Evolutionary conservation across 2,329 filamentous ascomycete genomes (phyloP), one percentile per base, ranked within the genome.

Genomic region (Blumeriella jaapii): DNA sequence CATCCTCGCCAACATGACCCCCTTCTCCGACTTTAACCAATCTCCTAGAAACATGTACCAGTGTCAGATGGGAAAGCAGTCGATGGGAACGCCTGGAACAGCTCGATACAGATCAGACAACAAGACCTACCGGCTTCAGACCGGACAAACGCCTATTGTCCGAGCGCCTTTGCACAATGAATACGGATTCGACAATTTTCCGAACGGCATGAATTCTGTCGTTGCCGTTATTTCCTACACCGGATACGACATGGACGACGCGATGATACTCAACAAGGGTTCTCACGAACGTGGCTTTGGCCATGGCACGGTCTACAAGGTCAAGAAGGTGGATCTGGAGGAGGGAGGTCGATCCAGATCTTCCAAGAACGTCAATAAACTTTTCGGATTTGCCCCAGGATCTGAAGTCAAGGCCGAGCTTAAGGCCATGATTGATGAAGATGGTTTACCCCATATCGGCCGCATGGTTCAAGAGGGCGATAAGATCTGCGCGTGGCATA

Each of bases 181-280:
- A 13, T 98, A 98, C 55, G 91, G 89, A 13, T 78, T 96, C 41
- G 91, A 98, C 63, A 96, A 96, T 61, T 98, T 95, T 59, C 91
- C 91, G 36, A 95, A 96, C 56, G 91, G 91, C 17, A 87, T 77
- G 53, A 98, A 98, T 53, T 85, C 86, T 6, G 78, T 96, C 24
- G 91, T 98, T 39, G 91, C 91, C 40, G 93, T 98, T 58, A 94
- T 98, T 45, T 95, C 89, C 0, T 98, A 98, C 60, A 96, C 89
- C 2, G 91, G 89, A 33, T 98, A 96, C 62, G 91, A 98, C 69
- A 98, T 98, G 91, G 91, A 98, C 68, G 91, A 98, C 63, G 91
- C 91, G 57, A 96, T 96, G 89, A 96, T 98, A 56, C 69, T 98
- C 56, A 96, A 96, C 68, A 96, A 96, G 59, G 94, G 86, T 13